Base-by-base conservation (phyloP, 371 early-diverging fungal genomes). In the Choanephora cucurbitarum region DNA sequence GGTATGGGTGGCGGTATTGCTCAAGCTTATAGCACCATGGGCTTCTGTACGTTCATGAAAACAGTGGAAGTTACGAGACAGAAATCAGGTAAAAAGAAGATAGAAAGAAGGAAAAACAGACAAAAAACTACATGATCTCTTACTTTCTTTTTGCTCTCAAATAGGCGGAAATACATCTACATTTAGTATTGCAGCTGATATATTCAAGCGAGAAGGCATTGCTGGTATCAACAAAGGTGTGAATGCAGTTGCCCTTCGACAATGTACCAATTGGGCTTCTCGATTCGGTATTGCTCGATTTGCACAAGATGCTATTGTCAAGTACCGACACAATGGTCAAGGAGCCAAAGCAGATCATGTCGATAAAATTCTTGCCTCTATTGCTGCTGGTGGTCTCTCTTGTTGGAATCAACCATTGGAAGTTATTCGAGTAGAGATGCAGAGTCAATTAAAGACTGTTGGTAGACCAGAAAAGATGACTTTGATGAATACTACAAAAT, bases 31-130 rank as follows among this genome's bases (percentile, higher is more conserved):
- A 87, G 94, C 31, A 96, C 98, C 23, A 97, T 96, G 97, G 97
- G 98, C 6, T 96, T 97, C 77, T 97, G 97, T 78, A 98, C 98
- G 0, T 98, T 97, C 71, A 98, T 98, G 98, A 97, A 97, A 76
- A 97, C 98, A 1, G 98, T 98, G 17, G 98, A 98, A 64, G 96
- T 98, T 43, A 98, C 98, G 3, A 85, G 97, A 37, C 94, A 93
- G 82, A 97, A 96, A 78, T 83, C 80, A 55, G 82, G 86, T 52
- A 70, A 41, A 10, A 39, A 55, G 15, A 39, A 11, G 44, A 33
- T 32, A 31, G 14, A 28, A 22, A 57, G 42, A 57, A 39, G 11
- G 57, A 52, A 55, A 19, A 49, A 49, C 24, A 47, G 19, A 47
- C 17, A 33, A 52, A 28, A 54, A 40, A 48, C 18, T 13, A 32